Conservation (phyloP, 106 monocot species). For the Ottelia alismoides region DNA sequence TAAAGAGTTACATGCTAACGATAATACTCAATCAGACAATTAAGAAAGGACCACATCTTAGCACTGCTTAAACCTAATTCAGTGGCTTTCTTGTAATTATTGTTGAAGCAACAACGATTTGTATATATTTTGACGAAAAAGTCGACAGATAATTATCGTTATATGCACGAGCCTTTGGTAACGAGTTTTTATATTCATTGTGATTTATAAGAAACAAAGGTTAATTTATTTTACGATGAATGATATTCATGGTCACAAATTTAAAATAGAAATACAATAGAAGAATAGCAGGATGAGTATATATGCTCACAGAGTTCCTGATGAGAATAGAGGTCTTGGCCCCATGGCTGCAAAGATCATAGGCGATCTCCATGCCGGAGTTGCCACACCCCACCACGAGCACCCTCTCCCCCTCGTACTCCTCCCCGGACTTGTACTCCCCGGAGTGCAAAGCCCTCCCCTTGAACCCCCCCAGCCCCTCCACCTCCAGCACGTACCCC, state of each 20-base stretch:
- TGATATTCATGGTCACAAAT: too few relatives aligned
- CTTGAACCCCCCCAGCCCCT: conserved; percentile 6
- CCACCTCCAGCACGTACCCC: conserved; percentile 5
- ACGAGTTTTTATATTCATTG: not conserved
- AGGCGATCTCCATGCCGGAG: conserved; percentile 33
- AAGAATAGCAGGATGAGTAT: not conserved
- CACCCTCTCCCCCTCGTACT: conserved; percentile 5
- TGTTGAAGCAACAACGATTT: not conserved
- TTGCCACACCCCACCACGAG: conserved; percentile 25
- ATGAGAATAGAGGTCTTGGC: conserved; percentile 14
- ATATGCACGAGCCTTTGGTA: too few relatives aligned
- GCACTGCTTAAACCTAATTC: too few relatives aligned
- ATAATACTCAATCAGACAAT: too few relatives aligned
- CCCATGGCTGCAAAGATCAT: conserved; percentile 12
- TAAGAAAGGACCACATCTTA: too few relatives aligned
- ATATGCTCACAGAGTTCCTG: conserved; percentile 6
- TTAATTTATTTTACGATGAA: too few relatives aligned
- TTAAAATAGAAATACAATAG: not conserved
- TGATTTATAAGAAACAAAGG: not conserved
- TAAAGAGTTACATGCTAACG: too few relatives aligned
- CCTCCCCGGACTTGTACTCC: conserved; percentile 8
- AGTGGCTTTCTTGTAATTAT: too few relatives aligned
- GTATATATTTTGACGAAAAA: too few relatives aligned
- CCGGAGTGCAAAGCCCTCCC: conserved; percentile 19
- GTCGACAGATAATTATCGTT: too few relatives aligned